Percentiles rank a stretch among this genome's conserved stretches.
Conservation (phyloP, 140 eudicot species). For the Senecio squalidus region DNA sequence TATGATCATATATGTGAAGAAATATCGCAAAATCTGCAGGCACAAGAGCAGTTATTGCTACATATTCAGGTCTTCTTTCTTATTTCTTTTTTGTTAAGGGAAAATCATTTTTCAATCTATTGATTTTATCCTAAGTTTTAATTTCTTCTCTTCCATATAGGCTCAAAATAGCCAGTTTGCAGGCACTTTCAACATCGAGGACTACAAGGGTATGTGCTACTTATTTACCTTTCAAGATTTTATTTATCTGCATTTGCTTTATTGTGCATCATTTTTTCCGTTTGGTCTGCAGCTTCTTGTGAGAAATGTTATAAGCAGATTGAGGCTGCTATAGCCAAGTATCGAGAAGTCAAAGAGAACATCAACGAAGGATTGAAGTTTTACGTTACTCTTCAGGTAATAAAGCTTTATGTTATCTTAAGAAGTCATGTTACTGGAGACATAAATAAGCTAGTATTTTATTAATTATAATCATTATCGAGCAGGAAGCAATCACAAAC, state of each 20-base stretch:
- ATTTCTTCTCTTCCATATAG: slow-evolving; percentile 31
- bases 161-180: slow-evolving; percentile 77
- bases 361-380: slow-evolving; percentile 86
- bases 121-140: not conserved
- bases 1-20: slow-evolving; percentile 73
- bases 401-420: not conserved
- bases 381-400: slow-evolving; percentile 90
- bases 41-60: slow-evolving; percentile 72
- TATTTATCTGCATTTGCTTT: not conserved
- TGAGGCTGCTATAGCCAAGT: slow-evolving; percentile 77
- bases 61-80: slow-evolving; percentile 64
- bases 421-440: not conserved
- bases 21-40: slow-evolving; percentile 60
- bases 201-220: slow-evolving; percentile 57
- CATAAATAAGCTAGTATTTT: not conserved
- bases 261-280: not conserved
- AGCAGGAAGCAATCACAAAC: slow-evolving; percentile 80
- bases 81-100: not conserved
- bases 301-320: slow-evolving; percentile 74
- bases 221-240: not conserved
- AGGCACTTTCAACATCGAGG: slow-evolving; percentile 68
- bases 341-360: slow-evolving; percentile 76
- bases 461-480: slow-evolving; percentile 1
- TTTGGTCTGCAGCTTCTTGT: slow-evolving; percentile 51
- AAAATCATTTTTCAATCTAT: not conserved